Percentiles rank a stretch among this genome's conserved stretches.
phyloP scores from a whole-genome alignment of 2,329 filamentous ascomycete species.

The Passalora sequoiae region DNA sequence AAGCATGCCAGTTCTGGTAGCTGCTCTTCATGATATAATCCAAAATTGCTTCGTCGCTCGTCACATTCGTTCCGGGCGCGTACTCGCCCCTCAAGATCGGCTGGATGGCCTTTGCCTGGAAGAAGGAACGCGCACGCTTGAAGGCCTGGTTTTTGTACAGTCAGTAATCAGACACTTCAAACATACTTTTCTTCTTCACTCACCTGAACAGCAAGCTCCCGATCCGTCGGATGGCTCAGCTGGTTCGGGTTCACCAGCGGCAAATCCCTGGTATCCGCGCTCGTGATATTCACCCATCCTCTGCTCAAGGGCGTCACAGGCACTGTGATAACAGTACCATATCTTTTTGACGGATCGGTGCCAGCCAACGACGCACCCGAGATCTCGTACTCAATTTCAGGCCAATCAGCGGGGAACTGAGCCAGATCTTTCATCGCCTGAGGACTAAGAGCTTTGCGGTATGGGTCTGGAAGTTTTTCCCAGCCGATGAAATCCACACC shows the following conservation, averaged over 20 bases:
- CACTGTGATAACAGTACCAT: constrained; percentile 28
- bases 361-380: constrained; percentile 11
- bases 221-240: constrained; percentile 32
- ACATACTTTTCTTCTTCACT: neutral
- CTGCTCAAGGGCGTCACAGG: constrained; percentile 9
- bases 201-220: constrained; percentile 30
- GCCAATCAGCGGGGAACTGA: constrained; percentile 17
- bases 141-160: constrained; percentile 2
- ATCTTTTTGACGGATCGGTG: constrained; percentile 28
- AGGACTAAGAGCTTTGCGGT: constrained; percentile 10
- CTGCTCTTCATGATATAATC: constrained; percentile 12
- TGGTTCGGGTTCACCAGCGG: constrained; percentile 35
- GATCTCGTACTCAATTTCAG: constrained; percentile 18
- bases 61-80: constrained; percentile 14
- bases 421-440: constrained; percentile 10
- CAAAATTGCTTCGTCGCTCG: constrained; percentile 17
- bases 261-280: constrained; percentile 4
- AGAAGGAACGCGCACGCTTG: constrained; percentile 12
- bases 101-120: constrained; percentile 9
- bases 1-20: constrained; percentile 16
- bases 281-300: constrained; percentile 11
- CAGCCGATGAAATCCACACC: constrained; percentile 16
- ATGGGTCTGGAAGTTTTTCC: constrained; percentile 18
- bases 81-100: constrained; percentile 10
- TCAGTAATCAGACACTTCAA: neutral